Evolutionary conservation across 116 monocot species (phyloP), one percentile per base, ranked within the genome.

Genomic region (Iris pallida): DNA sequence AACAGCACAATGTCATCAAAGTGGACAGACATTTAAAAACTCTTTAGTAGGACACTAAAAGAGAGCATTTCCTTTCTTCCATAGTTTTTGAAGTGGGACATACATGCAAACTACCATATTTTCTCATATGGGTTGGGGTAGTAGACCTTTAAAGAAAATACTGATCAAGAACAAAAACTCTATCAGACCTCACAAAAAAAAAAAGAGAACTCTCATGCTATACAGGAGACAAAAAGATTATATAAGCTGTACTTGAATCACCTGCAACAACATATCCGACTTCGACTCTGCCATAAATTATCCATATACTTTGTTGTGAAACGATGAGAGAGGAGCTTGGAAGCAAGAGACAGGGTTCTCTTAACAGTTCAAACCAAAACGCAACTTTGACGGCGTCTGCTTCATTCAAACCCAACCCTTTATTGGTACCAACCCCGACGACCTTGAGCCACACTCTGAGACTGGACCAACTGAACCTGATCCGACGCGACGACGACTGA

Each of bases 381-480:
- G 7, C 5, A 12, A 4, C 60, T 8, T 18, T 42, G 5, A 0
- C 60, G 13, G 11, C 42, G 40, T 13, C 42, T 30, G 30, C 30
- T 30, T 30, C 30, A 30, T 1, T 30, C 7, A 9, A 51, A 9
- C 47, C 9, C 47, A 9, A 48, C 5, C n/a, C 45, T 45, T 62
- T 62, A 43, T 44, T 44, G 14, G 45, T 15, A 62, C 14, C 45
- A 43, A 41, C 42, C 59, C 43, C 30, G 30, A n/a, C 7, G 18
- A 63, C 63, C 47, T 47, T 7, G n/a, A 14, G 43, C 61, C 42
- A 61, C 61, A 61, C 61, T 30, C 61, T 61, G 61, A 30, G 30
- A 61, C 61, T 61, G 63, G 17, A 63, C 63, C 63, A 63, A 63
- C 63, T 3, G 18, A 47, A 47, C 63, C 63, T 47, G 17, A 63